Evolutionary conservation across 164 flowering plant species (phyloP).

Genomic region (Vitis amurensis): DNA sequence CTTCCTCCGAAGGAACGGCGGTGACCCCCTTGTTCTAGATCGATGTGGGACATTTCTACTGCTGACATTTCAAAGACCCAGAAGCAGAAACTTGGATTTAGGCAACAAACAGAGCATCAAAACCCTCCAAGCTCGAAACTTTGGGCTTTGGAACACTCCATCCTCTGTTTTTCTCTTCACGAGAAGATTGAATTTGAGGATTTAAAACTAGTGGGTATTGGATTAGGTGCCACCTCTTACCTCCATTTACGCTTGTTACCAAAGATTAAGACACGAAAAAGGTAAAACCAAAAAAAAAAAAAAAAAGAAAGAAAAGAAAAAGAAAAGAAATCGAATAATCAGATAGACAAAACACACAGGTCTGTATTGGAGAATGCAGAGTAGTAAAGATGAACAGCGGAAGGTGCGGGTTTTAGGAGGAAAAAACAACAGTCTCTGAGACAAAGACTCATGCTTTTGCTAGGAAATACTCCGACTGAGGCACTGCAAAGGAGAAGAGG

Average conservation of each 20-base stretch:
- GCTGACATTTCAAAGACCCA: constrained; percentile 26
- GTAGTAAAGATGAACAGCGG: neutral
- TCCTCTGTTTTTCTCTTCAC: neutral
- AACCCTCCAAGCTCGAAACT: constrained; percentile 7
- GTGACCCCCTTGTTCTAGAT: constrained; percentile 43
- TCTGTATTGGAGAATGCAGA: neutral
- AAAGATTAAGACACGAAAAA: neutral
- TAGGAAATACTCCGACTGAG: constrained; percentile 1
- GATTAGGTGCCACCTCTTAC: constrained; percentile 28
- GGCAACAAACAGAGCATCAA: constrained; percentile 1
- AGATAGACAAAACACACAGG: neutral
- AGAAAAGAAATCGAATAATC: neutral
- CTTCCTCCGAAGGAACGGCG: constrained; percentile 25
- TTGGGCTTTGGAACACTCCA: neutral
- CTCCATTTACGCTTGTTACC: constrained; percentile 12
- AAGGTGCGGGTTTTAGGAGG: constrained; percentile 2
- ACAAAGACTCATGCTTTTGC: constrained; percentile 4
- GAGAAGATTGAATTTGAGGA: constrained; percentile 1
- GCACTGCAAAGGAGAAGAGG: constrained; percentile 1
- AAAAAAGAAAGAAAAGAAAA: neutral
- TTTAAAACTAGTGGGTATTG: constrained; percentile 25
- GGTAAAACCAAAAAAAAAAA: neutral
- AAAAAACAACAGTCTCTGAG: constrained; percentile 2
- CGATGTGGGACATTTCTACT: constrained; percentile 32
- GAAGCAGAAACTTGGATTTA: neutral